Base-by-base conservation (phyloP, 257 asterid species). In the Solanum dulcamara region DNA sequence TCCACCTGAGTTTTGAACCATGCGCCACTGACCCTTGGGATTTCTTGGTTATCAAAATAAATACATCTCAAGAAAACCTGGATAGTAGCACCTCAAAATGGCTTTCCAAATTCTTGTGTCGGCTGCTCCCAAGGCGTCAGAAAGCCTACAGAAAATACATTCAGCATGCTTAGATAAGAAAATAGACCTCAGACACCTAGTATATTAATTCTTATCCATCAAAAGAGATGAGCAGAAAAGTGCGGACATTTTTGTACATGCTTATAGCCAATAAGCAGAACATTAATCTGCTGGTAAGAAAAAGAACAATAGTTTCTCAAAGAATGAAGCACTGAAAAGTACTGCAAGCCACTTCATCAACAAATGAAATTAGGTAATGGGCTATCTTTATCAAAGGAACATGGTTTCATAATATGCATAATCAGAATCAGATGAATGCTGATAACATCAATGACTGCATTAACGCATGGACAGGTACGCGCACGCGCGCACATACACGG, bases 101-200 rank as follows among this genome's bases (percentile, higher is more conserved):
- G 93, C 79, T 89, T 92, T 75, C 91, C 90, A 26, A 87, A 92
- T 82, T 92, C 92, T 84, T 91, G 92, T 5, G 89, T 12, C 38
- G 91, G 95, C 90, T 88, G 93, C 90, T 91, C 93, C 94, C 94
- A 91, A 62, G 88, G 59, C 70, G 91, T 81, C 86, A 92, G 80
- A 46, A 92, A 88, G 85, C 94, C 94, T 91, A 51, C 89, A 84
- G 35, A 48, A 44, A 77, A 74, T 62, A 53, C 50, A 62, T 67
- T 68, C 26, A 55, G 81, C 24, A 28, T 11, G 22, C 32, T 77
- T 38, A 86, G 88, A 40, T 24, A 86, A 75, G 87, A 85, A 84
- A 68, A 48, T 22, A 83, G 80, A 66, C n/a, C 83, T 30, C 64
- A 48, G 30, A 66, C 1, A 38, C 20, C 22, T 42, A 46, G 59